Evolutionary conservation across 2,329 filamentous ascomycete species (phyloP), one percentile per base, ranked within the genome.

Genomic region (Aspergillus fischeri): DNA sequence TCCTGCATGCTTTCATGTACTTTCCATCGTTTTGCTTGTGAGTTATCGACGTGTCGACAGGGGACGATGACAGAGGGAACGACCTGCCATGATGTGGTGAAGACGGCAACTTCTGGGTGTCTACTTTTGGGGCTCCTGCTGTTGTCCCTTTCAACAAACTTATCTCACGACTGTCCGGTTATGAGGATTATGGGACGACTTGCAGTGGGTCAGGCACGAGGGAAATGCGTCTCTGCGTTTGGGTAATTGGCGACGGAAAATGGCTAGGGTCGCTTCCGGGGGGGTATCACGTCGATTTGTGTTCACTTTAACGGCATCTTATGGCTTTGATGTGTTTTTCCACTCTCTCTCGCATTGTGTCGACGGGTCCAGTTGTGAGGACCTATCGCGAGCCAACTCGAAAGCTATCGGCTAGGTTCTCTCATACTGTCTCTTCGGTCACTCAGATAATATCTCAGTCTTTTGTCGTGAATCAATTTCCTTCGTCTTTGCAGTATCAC

Each of bases 181-280:
- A 56, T 54, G 55, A 49, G 54, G 54, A 44, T 35, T 41, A 29
- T 47, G 45, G 49, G 38, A 50, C 27, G 57, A 52, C 50, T 42
- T 25, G 47, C 28, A 55, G 54, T 58, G 51, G 52, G 49, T 51
- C 58, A 52, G 56, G 45, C 58, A 53, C 44, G 32, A 49, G 48
- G 51, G 41, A 50, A 51, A 47, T 49, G 56, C 59, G 52, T 63
- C 58, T 64, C 41, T 49, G 48, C 53, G 54, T 53, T 49, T 55
- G 59, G 60, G 62, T 54, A 51, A 17, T 58, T 74, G 75, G 73
- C 70, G 75, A 75, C 63, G 75, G 75, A 77, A 64, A 67, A 65
- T 77, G 73, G 71, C 62, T 76, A 77, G 75, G 75, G 75, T 75
- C 73, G 75, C 75, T 73, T 76, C 75, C 73, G 75, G 75, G 75